Evolutionary conservation across 139 green algal species (phyloP).

Genomic region (Medakamo hakoo): DNA sequence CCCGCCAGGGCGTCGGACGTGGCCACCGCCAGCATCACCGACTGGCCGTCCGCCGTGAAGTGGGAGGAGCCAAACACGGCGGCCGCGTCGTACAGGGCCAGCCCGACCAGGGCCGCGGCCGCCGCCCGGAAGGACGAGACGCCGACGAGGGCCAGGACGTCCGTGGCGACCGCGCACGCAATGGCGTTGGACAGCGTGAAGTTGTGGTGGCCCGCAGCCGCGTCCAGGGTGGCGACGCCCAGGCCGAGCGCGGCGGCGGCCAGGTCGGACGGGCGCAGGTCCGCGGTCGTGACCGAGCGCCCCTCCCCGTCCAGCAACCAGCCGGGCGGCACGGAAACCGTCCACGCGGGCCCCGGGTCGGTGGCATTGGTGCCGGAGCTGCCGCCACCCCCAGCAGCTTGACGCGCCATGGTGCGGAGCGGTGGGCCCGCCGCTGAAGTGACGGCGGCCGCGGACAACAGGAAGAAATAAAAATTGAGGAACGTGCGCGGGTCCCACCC

Average conservation of each 20-base stretch:
- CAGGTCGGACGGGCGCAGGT: conserved; percentile 17
- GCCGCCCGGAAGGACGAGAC: conserved; percentile 56
- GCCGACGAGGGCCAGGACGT: conserved; percentile 51
- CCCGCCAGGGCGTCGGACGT: conserved; percentile 42
- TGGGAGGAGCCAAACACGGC: conserved; percentile 63
- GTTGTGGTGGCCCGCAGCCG: conserved; percentile 36
- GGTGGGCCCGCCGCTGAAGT: conserved; percentile 22
- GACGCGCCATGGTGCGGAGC: conserved; percentile 15
- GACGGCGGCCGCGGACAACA: conserved; percentile 50
- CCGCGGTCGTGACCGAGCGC: conserved; percentile 8
- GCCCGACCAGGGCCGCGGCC: conserved; percentile 52
- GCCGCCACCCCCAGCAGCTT: conserved; percentile 5
- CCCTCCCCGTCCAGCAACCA: conserved; percentile 27
- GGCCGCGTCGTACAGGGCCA: conserved; percentile 85
- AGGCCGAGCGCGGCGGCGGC: conserved; percentile 18
- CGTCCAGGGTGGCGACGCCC: conserved; percentile 23
- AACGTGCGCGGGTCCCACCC: conserved; percentile 46
- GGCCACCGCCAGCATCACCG: conserved; percentile 69
- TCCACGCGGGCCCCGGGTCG: conserved; percentile 24
- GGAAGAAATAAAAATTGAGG: conserved; percentile 64
- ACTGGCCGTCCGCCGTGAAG: conserved; percentile 22
- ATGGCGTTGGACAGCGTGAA: conserved; percentile 67
- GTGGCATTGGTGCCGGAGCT: too few relatives aligned
- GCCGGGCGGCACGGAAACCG: conserved; percentile 28
- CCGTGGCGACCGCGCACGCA: conserved; percentile 29